These are phyloP conservation scores for Fusarium chuoi DNA, from an alignment of 2,329 filamentous ascomycete species.

Conservation along the genomic window DNA sequence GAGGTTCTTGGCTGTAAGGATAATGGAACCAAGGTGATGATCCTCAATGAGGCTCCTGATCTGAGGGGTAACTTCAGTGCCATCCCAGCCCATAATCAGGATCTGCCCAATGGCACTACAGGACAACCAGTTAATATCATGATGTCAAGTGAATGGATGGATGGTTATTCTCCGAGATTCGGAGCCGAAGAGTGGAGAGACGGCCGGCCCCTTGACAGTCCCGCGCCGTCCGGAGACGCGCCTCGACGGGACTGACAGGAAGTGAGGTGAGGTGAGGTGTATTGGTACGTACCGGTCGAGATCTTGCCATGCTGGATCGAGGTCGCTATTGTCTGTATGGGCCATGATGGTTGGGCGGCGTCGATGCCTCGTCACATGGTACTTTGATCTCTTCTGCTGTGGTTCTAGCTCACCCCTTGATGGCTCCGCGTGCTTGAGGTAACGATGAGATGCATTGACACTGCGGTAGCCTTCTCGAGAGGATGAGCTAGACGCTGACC, in stretches of 20 bases:
- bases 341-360: conserved; percentile 51
- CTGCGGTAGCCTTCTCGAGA: conserved; percentile 29
- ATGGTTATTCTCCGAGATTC: conserved; percentile 21
- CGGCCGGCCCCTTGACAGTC: conserved; percentile 5
- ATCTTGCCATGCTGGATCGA: conserved; percentile 77
- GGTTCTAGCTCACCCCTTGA: conserved; percentile 32
- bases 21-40: conserved; percentile 88
- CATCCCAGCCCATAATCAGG: conserved; percentile 88
- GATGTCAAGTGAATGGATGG: neutral
- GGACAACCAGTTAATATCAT: conserved; percentile 42
- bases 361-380: conserved; percentile 42
- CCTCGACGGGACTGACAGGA: conserved; percentile 1
- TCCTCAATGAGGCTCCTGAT: conserved; percentile 83
- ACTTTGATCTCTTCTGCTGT: conserved; percentile 35
- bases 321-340: conserved; percentile 46
- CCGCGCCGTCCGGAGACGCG: conserved; percentile 8
- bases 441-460: conserved; percentile 45
- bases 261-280: neutral
- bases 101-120: conserved; percentile 77
- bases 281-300: conserved; percentile 73
- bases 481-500: conserved; percentile 40
- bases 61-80: conserved; percentile 83
- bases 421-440: conserved; percentile 43
- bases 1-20: conserved; percentile 85
- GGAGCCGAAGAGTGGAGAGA: conserved; percentile 37